Evolutionary conservation across 1,284 basidiomycete genomes (phyloP).

Genomic region (Pseudozyma tsukubaensis): DNA sequence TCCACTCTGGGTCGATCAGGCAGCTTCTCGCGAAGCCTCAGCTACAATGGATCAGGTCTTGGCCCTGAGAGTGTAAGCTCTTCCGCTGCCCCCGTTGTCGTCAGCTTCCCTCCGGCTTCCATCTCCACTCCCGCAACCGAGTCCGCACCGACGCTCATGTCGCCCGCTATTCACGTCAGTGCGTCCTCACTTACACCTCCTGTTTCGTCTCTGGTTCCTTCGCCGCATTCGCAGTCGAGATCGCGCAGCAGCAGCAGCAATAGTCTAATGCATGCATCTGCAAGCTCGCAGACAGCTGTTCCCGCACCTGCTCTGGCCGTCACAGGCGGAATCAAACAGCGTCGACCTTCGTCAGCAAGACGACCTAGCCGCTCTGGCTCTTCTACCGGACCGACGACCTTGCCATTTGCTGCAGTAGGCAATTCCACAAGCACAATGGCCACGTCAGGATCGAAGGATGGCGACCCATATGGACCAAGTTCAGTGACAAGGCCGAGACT

Average conservation of each 20-base stretch:
- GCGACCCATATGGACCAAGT: constrained; percentile 48
- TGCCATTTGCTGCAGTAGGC: constrained; percentile 35
- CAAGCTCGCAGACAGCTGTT: constrained; percentile 4
- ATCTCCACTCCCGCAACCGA: constrained; percentile 16
- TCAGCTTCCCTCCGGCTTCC: constrained; percentile 44
- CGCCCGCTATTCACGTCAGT: constrained; percentile 14
- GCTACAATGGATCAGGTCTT: constrained; percentile 28
- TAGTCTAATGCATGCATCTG: constrained; percentile 6
- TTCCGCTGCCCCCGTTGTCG: constrained; percentile 32
- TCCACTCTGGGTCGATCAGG: constrained; percentile 32
- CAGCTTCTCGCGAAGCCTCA: constrained; percentile 53
- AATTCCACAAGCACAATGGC: not conserved
- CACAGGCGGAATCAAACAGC: constrained; percentile 17
- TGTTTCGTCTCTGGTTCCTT: not conserved
- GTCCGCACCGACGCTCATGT: constrained; percentile 3
- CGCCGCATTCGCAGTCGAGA: constrained; percentile 13
- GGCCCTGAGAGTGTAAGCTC: constrained; percentile 47
- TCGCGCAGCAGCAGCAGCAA: constrained; percentile 22
- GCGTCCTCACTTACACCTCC: constrained; percentile 10
- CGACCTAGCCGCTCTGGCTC: constrained; percentile 44
- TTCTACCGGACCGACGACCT: constrained; percentile 43
- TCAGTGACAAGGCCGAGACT: constrained; percentile 52
- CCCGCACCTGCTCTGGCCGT: constrained; percentile 18
- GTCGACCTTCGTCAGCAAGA: constrained; percentile 38
- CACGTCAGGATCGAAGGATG: constrained; percentile 11